Conservation (phyloP, 2,329 filamentous ascomycete genomes). For the Diaporthe batatas region DNA sequence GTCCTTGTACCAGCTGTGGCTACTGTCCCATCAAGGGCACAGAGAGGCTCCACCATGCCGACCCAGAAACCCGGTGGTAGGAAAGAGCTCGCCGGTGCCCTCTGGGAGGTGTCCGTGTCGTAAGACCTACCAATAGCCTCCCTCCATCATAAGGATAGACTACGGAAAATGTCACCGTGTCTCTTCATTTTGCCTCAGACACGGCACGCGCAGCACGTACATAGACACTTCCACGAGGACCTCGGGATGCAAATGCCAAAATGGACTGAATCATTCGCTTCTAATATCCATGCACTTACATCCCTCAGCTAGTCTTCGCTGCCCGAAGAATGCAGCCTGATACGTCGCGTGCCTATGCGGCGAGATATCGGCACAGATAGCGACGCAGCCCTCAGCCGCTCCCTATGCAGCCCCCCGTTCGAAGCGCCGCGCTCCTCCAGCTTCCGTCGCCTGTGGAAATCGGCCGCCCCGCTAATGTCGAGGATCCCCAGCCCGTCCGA, state of each 20-base stretch:
- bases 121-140: neutral
- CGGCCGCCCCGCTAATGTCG: neutral
- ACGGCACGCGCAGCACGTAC: neutral
- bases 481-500: neutral
- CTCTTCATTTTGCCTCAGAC: neutral
- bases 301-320: neutral
- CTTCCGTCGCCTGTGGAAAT: neutral
- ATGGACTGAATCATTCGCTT: neutral
- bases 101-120: neutral
- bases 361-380: neutral
- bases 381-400: conserved; percentile 9
- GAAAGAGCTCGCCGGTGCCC: neutral
- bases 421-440: conserved; percentile 20
- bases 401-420: conserved; percentile 6
- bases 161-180: neutral
- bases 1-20: too few species aligned
- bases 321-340: neutral
- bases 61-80: neutral
- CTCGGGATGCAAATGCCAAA: neutral
- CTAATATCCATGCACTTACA: neutral
- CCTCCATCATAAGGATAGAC: neutral
- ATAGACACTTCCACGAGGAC: neutral
- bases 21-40: neutral
- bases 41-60: neutral
- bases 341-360: neutral